Evolutionary conservation across 306 rosid genomes (phyloP), one percentile per base, ranked within the genome.

Genomic region (Canavalia ensiformis): DNA sequence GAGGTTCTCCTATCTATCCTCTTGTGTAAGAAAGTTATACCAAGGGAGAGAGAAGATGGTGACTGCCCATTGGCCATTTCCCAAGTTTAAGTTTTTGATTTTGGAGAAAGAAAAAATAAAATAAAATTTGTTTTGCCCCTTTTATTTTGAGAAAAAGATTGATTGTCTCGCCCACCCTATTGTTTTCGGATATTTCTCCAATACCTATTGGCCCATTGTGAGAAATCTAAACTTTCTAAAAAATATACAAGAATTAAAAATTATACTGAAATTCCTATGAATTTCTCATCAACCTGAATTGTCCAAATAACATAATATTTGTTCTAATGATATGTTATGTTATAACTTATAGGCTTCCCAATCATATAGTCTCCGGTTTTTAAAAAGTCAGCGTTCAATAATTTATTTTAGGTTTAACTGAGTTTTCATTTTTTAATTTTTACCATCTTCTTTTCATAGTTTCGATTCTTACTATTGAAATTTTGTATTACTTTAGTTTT

Each of bases 11-110:
- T 82, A 82, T 81, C 86, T 84, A 84, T 86, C 86, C 82, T 74
- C 84, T 81, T 81, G 86, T 85, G 88, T 83, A 82, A 86, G 88
- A 82, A 86, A 86, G 82, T 69, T 68, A 73, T 72, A 74, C 69
- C 68, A 81, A 88, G 54, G 81, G 82, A 84, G 66, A 84, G 66
- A 76, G 88, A 82, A 78, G 90, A 86, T 71, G 89, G 88, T 47
- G 94, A 84, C 88, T 80, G 69, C 73, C 78, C 75, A 75, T 73
- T 75, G 50, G 76, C 85, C 86, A 78, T 80, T 75, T 60, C 77
- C 62, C 69, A 81, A 65, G 28, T 80, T 82, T 49, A 12, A 77
- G 35, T 10, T 74, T 82, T 50, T 74, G 8, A 66, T 76, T 81
- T 52, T 9, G 41, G 75, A 81, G 6, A 28, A 59, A 7, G 46